A percentile compares a stretch with the other conserved stretches of the same genome.
These are phyloP conservation scores for Phialophora tarda DNA, from an alignment of 2,329 filamentous ascomycete genomes.

Conservation along the genomic window DNA sequence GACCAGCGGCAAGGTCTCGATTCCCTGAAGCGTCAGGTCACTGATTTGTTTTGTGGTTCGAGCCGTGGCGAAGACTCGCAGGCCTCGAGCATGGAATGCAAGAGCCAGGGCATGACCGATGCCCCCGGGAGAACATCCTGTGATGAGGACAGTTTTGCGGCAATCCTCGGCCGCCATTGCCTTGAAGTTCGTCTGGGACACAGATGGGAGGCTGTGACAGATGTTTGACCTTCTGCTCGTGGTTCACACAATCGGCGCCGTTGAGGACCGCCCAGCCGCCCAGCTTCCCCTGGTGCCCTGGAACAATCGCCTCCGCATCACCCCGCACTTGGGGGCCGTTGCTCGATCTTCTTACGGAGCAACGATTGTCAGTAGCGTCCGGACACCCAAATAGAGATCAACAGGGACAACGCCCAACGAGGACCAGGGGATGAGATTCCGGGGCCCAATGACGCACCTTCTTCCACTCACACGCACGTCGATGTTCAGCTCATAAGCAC, in stretches of 20 bases:
- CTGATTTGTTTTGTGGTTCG: slow-evolving; percentile 39
- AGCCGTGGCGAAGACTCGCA: slow-evolving; percentile 50
- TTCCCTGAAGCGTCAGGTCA: slow-evolving; percentile 29
- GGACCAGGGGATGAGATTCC: slow-evolving; percentile 1
- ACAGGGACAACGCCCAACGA: slow-evolving; percentile 18
- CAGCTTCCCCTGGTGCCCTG: neutral
- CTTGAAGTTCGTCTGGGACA: neutral
- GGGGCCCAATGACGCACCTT: slow-evolving; percentile 4
- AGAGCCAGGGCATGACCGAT: slow-evolving; percentile 49
- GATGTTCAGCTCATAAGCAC: slow-evolving; percentile 15
- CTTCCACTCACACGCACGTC: neutral
- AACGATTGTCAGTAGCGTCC: slow-evolving; percentile 3
- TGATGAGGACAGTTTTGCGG: slow-evolving; percentile 37
- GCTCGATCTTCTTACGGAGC: neutral
- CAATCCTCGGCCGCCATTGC: slow-evolving; percentile 23
- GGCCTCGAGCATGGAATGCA: slow-evolving; percentile 45
- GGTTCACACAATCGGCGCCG: too few relatives aligned
- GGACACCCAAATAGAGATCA: slow-evolving; percentile 18
- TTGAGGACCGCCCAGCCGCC: neutral
- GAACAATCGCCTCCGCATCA: neutral
- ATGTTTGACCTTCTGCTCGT: neutral
- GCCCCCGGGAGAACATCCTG: slow-evolving; percentile 53
- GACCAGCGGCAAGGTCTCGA: slow-evolving; percentile 42
- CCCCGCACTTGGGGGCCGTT: slow-evolving; percentile 7
- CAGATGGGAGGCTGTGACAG: neutral